phyloP scores from a whole-genome alignment of 306 rosid genomes.

The Prosopis cineraria region DNA sequence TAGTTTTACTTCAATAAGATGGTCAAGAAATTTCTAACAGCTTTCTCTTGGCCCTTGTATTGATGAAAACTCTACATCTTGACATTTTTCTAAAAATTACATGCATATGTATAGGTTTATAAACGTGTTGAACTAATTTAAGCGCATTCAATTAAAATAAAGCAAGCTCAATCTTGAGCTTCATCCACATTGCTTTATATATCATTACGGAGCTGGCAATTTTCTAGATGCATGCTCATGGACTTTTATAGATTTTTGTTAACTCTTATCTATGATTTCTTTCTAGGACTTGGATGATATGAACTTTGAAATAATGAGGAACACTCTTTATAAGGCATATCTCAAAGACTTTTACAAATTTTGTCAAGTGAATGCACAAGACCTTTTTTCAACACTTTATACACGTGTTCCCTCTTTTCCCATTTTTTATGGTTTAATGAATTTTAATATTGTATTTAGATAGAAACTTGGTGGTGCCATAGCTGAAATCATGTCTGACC shows the following conservation, averaged over 20 bases:
- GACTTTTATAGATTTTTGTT: conserved; percentile 23
- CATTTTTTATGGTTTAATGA: conserved; percentile 18
- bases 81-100: background rate
- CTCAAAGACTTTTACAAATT: conserved; percentile 95
- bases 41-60: background rate
- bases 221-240: conserved; percentile 8
- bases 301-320: conserved; percentile 98
- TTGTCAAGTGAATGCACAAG: conserved; percentile 69
- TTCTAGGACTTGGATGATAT: conserved; percentile 95
- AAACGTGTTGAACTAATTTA: no score
- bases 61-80: background rate
- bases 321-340: conserved; percentile 97
- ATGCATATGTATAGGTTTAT: no score
- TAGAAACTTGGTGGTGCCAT: conserved; percentile 98
- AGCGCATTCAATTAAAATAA: no score
- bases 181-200: no score
- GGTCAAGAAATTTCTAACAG: background rate
- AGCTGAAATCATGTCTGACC: conserved; percentile 94
- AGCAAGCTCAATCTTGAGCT: no score
- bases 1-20: background rate
- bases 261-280: conserved; percentile 8
- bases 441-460: conserved; percentile 35
- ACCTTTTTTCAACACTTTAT: background rate
- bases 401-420: conserved; percentile 15
- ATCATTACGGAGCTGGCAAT: conserved; percentile 7